Percentiles rank a stretch among this genome's conserved stretches.
Evolutionary conservation across 1,139 yeast genomes (phyloP).

Genomic region (Yamadazyma kanchanaburiensis): DNA sequence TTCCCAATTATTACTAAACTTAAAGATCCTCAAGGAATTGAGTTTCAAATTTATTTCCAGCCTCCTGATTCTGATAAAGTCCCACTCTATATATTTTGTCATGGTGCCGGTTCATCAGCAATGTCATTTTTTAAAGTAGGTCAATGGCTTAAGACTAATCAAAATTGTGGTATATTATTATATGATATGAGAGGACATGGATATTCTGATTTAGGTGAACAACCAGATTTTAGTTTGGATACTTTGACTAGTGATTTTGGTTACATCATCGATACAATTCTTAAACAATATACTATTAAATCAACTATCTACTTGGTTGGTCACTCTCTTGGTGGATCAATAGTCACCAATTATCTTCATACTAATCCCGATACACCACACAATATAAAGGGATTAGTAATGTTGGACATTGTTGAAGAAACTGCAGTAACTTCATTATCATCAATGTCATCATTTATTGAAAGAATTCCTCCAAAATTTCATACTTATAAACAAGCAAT

Average conservation of each 20-base stretch:
- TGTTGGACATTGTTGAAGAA: slow-evolving; percentile 93
- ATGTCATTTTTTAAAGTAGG: slow-evolving; percentile 67
- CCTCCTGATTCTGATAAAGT: slow-evolving; percentile 44
- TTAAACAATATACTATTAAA: slow-evolving; percentile 12
- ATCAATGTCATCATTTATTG: slow-evolving; percentile 64
- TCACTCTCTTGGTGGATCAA: slow-evolving; percentile 91
- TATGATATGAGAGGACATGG: slow-evolving; percentile 92
- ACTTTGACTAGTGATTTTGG: slow-evolving; percentile 57
- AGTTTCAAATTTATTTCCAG: slow-evolving; percentile 56
- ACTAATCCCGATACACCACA: slow-evolving; percentile 12
- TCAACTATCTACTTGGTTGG: slow-evolving; percentile 58
- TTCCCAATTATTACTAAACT: slow-evolving; percentile 14
- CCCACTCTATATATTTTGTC: slow-evolving; percentile 73
- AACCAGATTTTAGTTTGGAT: slow-evolving; percentile 43
- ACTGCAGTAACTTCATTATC: slow-evolving; percentile 71
- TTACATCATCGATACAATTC: slow-evolving; percentile 40
- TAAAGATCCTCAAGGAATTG: slow-evolving; percentile 6
- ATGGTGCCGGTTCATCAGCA: slow-evolving; percentile 93
- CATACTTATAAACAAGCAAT: slow-evolving; percentile 55
- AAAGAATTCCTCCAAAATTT: slow-evolving; percentile 60
- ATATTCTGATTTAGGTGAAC: slow-evolving; percentile 16
- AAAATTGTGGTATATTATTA: slow-evolving; percentile 55
- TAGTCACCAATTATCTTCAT: slow-evolving; percentile 50
- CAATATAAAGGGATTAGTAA: slow-evolving; percentile 58
- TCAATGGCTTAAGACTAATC: slow-evolving; percentile 21